Evolutionary conservation across 2,329 filamentous ascomycete genomes (phyloP).

Genomic region (Torrubiella hemipterigena): DNA sequence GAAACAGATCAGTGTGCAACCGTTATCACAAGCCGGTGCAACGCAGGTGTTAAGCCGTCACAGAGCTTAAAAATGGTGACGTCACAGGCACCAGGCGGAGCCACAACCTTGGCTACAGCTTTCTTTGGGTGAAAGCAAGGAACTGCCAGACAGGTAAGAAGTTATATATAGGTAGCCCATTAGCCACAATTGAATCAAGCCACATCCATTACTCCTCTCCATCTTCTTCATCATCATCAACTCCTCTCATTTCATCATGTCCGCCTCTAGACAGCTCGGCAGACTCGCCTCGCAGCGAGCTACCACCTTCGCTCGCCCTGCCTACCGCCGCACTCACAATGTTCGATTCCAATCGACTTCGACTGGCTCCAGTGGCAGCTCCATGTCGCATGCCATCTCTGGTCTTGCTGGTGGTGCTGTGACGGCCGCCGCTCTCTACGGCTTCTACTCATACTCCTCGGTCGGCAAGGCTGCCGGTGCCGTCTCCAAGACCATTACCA

Average conservation of each 20-base stretch:
- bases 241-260: slow-evolving; percentile 13
- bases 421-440: slow-evolving; percentile 29
- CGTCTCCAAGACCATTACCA: slow-evolving; percentile 34
- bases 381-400: slow-evolving; percentile 21
- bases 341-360: slow-evolving; percentile 30
- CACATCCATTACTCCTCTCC: too few relatives aligned
- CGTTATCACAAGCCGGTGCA: too few relatives aligned
- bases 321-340: slow-evolving; percentile 15
- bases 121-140: too few relatives aligned
- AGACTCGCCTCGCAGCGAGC: slow-evolving; percentile 15
- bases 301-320: slow-evolving; percentile 12
- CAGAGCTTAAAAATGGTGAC: too few relatives aligned
- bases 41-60: too few relatives aligned
- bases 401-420: slow-evolving; percentile 31
- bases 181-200: too few relatives aligned
- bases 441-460: slow-evolving; percentile 30
- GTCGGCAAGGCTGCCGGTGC: slow-evolving; percentile 26
- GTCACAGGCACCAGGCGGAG: too few relatives aligned
- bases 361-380: slow-evolving; percentile 12
- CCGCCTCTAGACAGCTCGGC: slow-evolving; percentile 16
- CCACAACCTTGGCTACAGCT: too few relatives aligned
- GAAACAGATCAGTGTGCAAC: too few relatives aligned
- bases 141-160: too few relatives aligned
- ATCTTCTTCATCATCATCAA: neutral
- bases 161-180: too few relatives aligned